Evolutionary conservation across 768 basidiomycete species (phyloP).

Genomic region (Leccinellum luteum): DNA sequence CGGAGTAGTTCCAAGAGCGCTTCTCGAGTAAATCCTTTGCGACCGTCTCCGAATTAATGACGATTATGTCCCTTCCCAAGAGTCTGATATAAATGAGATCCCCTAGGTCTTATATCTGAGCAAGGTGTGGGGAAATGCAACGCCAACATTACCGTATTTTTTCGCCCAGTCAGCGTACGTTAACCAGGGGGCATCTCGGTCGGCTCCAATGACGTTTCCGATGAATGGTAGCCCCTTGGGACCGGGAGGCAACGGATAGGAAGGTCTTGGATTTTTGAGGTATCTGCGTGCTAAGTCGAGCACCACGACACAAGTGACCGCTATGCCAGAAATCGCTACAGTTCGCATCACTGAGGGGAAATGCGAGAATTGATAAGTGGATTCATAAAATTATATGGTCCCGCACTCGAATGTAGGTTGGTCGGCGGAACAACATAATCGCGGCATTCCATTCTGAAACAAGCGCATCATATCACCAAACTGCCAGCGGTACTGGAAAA

Average conservation of each 20-base stretch:
- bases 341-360: slow-evolving; percentile 6
- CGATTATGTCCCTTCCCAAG: slow-evolving; percentile 43
- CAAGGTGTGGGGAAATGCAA: not conserved
- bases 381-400: not conserved
- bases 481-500: no score
- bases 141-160: slow-evolving; percentile 29
- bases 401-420: not conserved
- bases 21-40: slow-evolving; percentile 47
- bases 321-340: slow-evolving; percentile 1
- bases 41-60: slow-evolving; percentile 44
- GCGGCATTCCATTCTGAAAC: not conserved
- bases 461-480: not conserved
- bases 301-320: slow-evolving; percentile 5
- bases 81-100: slow-evolving; percentile 48
- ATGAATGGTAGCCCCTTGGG: slow-evolving; percentile 36
- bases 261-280: slow-evolving; percentile 1
- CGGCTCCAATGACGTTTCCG: slow-evolving; percentile 37
- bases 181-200: slow-evolving; percentile 33
- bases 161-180: slow-evolving; percentile 39
- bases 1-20: slow-evolving; percentile 49
- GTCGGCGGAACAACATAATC: not conserved
- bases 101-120: slow-evolving; percentile 24
- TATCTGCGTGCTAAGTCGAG: slow-evolving; percentile 9
- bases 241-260: slow-evolving; percentile 36
- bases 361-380: not conserved